These are phyloP conservation scores for Chlorella vulgaris DNA, from an alignment of 139 green algal genomes.

Conservation along the genomic window DNA sequence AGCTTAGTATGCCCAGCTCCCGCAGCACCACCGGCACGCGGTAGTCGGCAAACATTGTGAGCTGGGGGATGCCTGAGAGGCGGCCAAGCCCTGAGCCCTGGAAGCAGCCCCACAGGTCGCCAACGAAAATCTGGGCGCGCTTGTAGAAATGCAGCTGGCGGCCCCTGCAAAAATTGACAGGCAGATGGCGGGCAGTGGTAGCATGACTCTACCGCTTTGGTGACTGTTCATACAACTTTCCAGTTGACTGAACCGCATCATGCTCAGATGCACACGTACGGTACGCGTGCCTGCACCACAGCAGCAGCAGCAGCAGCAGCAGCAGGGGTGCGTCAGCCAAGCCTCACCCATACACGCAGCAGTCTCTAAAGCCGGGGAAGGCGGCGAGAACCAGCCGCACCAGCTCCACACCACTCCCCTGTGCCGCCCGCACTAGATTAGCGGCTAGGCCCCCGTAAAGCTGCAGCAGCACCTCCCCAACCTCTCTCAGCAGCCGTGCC, in stretches of 20 bases:
- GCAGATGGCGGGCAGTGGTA: too few relatives aligned
- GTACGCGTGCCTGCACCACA: too few relatives aligned
- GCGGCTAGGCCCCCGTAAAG: constrained; percentile 69
- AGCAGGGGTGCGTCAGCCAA: too few relatives aligned
- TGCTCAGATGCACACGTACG: too few relatives aligned
- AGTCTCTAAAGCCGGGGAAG: constrained; percentile 89
- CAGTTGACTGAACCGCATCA: too few relatives aligned
- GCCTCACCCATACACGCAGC: constrained; percentile 72
- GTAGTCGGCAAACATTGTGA: constrained; percentile 98
- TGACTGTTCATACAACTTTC: too few relatives aligned
- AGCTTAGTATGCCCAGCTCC: constrained; percentile 70
- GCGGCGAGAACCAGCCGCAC: constrained; percentile 69
- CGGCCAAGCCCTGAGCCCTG: constrained; percentile 68
- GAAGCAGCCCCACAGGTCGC: constrained; percentile 90
- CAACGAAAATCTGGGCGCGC: constrained; percentile 95
- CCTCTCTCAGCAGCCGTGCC: constrained; percentile 82
- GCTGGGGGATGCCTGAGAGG: constrained; percentile 79
- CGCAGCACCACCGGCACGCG: constrained; percentile 76
- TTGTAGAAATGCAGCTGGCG: constrained; percentile 94
- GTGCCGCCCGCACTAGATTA: constrained; percentile 72
- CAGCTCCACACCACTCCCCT: constrained; percentile 67
- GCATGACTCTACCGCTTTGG: too few relatives aligned
- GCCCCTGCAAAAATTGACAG: constrained; percentile 45
- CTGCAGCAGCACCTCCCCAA: constrained; percentile 64
- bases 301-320: too few relatives aligned